A percentile compares a stretch with the other conserved stretches of the same genome.
phyloP scores from a whole-genome alignment of 805 yeast species.

The Monosporozyma servazzii region DNA sequence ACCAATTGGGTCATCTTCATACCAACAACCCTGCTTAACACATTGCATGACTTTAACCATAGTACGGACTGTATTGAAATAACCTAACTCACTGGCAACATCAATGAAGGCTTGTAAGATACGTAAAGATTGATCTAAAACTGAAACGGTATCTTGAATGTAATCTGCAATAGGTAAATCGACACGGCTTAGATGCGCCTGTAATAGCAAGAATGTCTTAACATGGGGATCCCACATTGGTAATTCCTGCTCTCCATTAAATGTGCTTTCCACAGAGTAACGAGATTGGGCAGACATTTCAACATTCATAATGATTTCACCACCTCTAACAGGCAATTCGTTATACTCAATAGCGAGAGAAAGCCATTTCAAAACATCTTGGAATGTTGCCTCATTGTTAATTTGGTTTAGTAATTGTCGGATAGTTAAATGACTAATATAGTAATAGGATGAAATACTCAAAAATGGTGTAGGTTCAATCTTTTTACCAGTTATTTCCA shows the following conservation, averaged over 20 bases:
- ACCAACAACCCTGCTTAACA: conserved; percentile 84
- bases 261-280: conserved; percentile 56
- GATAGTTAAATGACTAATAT: conserved; percentile 83
- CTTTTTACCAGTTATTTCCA: conserved; percentile 39
- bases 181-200: conserved; percentile 72
- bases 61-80: conserved; percentile 47
- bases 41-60: conserved; percentile 71
- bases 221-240: conserved; percentile 78
- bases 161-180: conserved; percentile 93
- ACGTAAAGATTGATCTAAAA: conserved; percentile 89
- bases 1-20: conserved; percentile 63
- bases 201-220: conserved; percentile 70
- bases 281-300: conserved; percentile 72
- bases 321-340: conserved; percentile 84
- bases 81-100: conserved; percentile 78
- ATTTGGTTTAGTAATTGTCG: conserved; percentile 55
- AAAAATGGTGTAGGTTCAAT: conserved; percentile 69
- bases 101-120: conserved; percentile 88
- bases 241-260: conserved; percentile 41
- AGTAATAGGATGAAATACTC: conserved; percentile 82
- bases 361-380: conserved; percentile 38
- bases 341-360: conserved; percentile 68
- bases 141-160: conserved; percentile 85
- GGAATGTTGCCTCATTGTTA: conserved; percentile 30
- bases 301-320: conserved; percentile 78